A percentile compares a stretch with the other conserved stretches of the same genome.
Conservation (phyloP, 805 yeast species). For the Blastobotrys peoriensis region DNA sequence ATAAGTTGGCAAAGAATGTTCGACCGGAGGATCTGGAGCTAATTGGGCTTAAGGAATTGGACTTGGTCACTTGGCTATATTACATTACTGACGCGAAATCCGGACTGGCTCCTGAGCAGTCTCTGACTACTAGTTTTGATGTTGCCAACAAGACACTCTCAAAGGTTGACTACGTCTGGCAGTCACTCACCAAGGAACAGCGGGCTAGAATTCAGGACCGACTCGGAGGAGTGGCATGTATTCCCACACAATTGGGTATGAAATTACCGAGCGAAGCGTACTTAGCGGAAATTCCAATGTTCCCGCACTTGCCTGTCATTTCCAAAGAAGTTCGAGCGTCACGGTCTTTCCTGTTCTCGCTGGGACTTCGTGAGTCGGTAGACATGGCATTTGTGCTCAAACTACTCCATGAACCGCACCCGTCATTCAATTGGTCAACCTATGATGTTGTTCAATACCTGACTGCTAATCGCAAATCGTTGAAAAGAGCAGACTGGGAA, state of each 20-base stretch:
- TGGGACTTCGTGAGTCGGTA: constrained; percentile 35
- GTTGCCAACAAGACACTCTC: constrained; percentile 25
- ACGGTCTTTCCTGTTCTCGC: constrained; percentile 18
- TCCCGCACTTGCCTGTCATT: constrained; percentile 33
- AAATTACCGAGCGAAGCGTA: constrained; percentile 31
- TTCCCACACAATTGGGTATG: constrained; percentile 36
- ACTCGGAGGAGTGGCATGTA: constrained; percentile 22
- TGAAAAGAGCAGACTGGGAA: constrained; percentile 29
- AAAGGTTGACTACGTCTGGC: constrained; percentile 25
- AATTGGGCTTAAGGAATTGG: constrained; percentile 26
- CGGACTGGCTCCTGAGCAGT: constrained; percentile 13
- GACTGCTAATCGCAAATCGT: constrained; percentile 20
- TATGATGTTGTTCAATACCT: constrained; percentile 32
- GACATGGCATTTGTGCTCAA: constrained; percentile 34
- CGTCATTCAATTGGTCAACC: constrained; percentile 29
- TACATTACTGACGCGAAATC: constrained; percentile 12
- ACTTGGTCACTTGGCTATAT: constrained; percentile 21
- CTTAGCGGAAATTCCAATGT: constrained; percentile 27
- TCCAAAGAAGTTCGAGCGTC: constrained; percentile 19
- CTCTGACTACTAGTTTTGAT: constrained; percentile 18
- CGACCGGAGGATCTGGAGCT: constrained; percentile 17
- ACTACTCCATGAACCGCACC: constrained; percentile 24
- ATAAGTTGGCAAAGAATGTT: constrained; percentile 16
- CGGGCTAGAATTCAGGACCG: background rate
- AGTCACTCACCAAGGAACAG: constrained; percentile 7